Evolutionary conservation across 495 filamentous ascomycete genomes (phyloP), one percentile per base, ranked within the genome.

Genomic region (Haplographium delicatum): DNA sequence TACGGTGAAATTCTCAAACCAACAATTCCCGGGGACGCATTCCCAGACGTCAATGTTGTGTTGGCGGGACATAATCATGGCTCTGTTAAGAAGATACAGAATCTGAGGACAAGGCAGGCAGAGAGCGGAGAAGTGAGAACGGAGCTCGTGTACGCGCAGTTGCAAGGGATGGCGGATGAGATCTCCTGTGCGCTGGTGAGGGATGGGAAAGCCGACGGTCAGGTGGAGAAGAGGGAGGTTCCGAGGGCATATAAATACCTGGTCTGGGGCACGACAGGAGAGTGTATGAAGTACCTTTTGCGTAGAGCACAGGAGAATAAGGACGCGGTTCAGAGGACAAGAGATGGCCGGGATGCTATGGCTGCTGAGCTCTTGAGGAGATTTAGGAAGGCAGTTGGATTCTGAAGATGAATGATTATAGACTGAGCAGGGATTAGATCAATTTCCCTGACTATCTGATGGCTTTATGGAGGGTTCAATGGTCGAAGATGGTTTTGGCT

Each of bases 131-230:
- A 77, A 51, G 26, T 62, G 20, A 67, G 63, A 28, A 73, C 79
- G 4, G 77, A 86, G 19, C 72, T 95, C 13, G 81, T 81, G 23
- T 95, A 90, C 66, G 91, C 87, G 5, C 93, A 98, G 67, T 77
- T 98, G 5, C 86, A 91, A 74, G 93, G 93, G 18, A 96, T 96
- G 93, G 93, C 93, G 13, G 93, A 98, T 54, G 93, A 98, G 60
- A 82, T 98, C 18, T 88, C 83, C 67, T 86, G 87, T 54, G 84
- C 88, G 59, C 69, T 96, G 13, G 78, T 95, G 20, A 65, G 81
- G 52, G 76, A 75, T 3, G 68, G 74, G 51, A 46, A 59, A 54
- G 51, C 47, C 5, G 30, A 30, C 25, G 39, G 35, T 35, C 49
- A 27, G 27, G 39, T n/a, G 22, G 59, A 53, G 44, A 47, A 62